Base-by-base conservation (phyloP, 2,329 filamentous ascomycete species). In the Ustulina deusta region DNA sequence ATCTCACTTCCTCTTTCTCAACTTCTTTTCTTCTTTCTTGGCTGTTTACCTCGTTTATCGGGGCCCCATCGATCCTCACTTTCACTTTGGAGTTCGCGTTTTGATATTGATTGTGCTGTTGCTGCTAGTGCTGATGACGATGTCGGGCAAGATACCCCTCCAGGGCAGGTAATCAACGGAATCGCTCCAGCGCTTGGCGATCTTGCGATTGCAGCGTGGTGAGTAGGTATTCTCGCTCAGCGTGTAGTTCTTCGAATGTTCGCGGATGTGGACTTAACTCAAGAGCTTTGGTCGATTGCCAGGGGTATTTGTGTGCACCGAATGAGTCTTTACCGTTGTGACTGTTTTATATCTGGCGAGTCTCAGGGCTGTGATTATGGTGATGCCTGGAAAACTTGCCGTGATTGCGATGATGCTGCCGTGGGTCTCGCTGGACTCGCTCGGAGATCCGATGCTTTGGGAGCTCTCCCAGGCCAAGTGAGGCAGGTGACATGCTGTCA, bases 211-310 rank as follows among this genome's bases (percentile, higher is more conserved):
- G 79, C 0, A 88, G 79, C 10, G 74, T 76, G 20, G 75, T 67
- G 1, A 80, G 64, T 20, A 88, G 81, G 65, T 87, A 86, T 6
- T 80, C 75, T 13, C 80, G 79, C 71, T 89, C 86, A 3, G 76
- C 74, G 61, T 82, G 79, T 3, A 87, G 77, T 5, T 81, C 80
- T 20, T 81, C 78, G 56, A 83, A 79, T 0, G 81, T 74, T 1
- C 83, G 79, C 1, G 80, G 81, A 2, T 78, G 75, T 51, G 83
- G 75, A 63, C 79, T 71, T 17, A 77, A 60, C 11, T 73, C 64
- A 48, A 72, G 67, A 9, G 62, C 65, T n/a, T 59, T 69, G 25
- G 65, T 55, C 4, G 59, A 67, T 38, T 66, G 69, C 63, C 67
- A 69, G 11, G 63, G 64, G 20, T 65, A 58, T 25, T 62, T 49